Evolutionary conservation across 208 protist genomes (phyloP).

Genomic region (Trypanosoma melophagium): DNA sequence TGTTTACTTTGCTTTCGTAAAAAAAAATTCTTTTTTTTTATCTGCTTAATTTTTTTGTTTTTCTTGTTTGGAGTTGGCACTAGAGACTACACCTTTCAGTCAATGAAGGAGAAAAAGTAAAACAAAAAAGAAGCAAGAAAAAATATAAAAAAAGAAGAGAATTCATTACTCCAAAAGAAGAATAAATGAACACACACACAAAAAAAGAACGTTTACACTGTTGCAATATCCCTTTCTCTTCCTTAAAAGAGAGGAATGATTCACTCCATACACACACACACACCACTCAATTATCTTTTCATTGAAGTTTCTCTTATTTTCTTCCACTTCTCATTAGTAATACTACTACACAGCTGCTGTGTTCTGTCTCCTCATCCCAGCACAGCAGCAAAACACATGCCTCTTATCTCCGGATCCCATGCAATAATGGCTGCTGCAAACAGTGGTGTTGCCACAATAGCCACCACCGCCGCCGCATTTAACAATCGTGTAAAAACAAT

Average conservation of each 20-base stretch:
- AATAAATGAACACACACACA: too few relatives aligned
- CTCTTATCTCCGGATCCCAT: slow-evolving; percentile 39
- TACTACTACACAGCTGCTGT: too few relatives aligned
- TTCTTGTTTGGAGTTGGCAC: too few relatives aligned
- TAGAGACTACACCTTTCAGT: neutral
- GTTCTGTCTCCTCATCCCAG: neutral
- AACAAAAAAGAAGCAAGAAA: neutral
- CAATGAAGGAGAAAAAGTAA: neutral
- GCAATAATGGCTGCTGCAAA: slow-evolving; percentile 33
- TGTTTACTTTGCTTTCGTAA: too few relatives aligned
- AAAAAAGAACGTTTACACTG: too few relatives aligned
- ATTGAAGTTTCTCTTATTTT: neutral
- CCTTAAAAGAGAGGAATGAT: too few relatives aligned
- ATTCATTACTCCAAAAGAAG: too few relatives aligned
- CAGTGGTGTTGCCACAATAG: slow-evolving; percentile 11
- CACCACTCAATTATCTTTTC: neutral
- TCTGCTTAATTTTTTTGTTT: too few relatives aligned
- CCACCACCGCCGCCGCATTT: slow-evolving; percentile 6
- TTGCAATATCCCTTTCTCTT: too few relatives aligned
- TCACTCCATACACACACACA: too few relatives aligned
- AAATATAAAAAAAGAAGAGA: too few relatives aligned
- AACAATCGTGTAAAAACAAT: slow-evolving; percentile 28
- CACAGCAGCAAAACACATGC: neutral
- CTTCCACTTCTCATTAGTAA: neutral
- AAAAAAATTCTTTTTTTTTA: too few relatives aligned